Evolutionary conservation across 805 yeast genomes (phyloP).

Genomic region (Starmerella vaccinii): DNA sequence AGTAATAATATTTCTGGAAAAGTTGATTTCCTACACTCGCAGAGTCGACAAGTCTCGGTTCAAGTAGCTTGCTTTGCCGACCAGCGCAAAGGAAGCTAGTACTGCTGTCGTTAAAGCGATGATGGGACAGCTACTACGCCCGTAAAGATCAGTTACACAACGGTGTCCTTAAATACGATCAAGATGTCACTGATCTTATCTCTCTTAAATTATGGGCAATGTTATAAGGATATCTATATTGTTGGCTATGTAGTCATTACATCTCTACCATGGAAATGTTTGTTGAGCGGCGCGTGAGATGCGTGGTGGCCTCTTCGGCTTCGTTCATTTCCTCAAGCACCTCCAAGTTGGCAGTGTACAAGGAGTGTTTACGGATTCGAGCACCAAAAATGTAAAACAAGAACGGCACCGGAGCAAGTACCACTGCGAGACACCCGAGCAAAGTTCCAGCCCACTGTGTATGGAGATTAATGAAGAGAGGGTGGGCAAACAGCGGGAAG

Average conservation of each 20-base stretch:
- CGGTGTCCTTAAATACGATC: no score
- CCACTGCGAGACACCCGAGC: constrained; percentile 42
- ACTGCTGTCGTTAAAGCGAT: no score
- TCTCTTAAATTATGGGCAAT: no score
- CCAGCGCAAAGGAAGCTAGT: no score
- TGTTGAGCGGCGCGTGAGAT: neutral
- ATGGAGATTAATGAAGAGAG: constrained; percentile 42
- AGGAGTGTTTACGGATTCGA: constrained; percentile 17
- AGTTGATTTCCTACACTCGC: no score
- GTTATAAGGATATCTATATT: neutral
- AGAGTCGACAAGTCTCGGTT: no score
- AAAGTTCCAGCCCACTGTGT: constrained; percentile 48
- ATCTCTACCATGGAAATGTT: neutral
- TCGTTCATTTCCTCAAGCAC: neutral
- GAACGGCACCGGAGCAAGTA: constrained; percentile 48
- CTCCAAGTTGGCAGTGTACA: constrained; percentile 16
- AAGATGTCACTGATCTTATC: no score
- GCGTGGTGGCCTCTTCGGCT: neutral
- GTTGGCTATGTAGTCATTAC: neutral
- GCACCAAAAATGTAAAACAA: constrained; percentile 43
- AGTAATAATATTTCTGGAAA: no score
- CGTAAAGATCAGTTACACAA: no score
- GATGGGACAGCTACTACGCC: no score
- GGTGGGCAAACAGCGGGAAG: constrained; percentile 50
- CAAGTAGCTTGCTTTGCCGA: no score